Evolutionary conservation across 768 basidiomycete species (phyloP).

Genomic region (Cystofilobasidium bisporidii): DNA sequence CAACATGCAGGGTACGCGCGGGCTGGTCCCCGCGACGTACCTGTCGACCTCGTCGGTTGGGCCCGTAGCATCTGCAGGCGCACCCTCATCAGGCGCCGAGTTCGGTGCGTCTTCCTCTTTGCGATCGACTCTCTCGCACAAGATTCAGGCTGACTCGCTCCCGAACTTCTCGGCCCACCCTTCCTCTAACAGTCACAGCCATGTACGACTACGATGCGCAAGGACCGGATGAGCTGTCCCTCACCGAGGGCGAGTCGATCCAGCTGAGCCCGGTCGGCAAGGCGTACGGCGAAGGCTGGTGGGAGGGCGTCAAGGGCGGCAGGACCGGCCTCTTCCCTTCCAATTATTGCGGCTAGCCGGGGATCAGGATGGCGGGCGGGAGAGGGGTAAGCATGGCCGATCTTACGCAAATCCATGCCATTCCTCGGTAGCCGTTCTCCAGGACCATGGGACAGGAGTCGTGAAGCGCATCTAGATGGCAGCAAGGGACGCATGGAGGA

Average conservation of each 20-base stretch:
- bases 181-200: conserved; percentile 13
- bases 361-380: too few species aligned
- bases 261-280: conserved; percentile 12
- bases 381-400: too few species aligned
- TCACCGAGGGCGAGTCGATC: conserved; percentile 16
- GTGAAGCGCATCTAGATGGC: too few species aligned
- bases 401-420: too few species aligned
- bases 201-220: conserved; percentile 21
- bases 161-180: neutral
- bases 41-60: neutral
- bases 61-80: neutral
- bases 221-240: conserved; percentile 23
- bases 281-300: conserved; percentile 26
- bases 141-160: too few species aligned
- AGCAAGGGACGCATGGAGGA: neutral
- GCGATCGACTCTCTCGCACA: neutral
- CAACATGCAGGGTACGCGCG: neutral
- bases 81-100: neutral
- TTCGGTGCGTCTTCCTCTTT: conserved; percentile 12
- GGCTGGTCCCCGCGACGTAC: conserved; percentile 25
- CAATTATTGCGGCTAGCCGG: conserved; percentile 13
- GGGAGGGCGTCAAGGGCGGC: conserved; percentile 14
- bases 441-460: too few species aligned
- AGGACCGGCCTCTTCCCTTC: conserved; percentile 16
- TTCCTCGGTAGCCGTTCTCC: too few species aligned